These are phyloP conservation scores for Aspergillus fumigatiaffinis DNA, from an alignment of 2,329 filamentous ascomycete species.

Conservation along the genomic window DNA sequence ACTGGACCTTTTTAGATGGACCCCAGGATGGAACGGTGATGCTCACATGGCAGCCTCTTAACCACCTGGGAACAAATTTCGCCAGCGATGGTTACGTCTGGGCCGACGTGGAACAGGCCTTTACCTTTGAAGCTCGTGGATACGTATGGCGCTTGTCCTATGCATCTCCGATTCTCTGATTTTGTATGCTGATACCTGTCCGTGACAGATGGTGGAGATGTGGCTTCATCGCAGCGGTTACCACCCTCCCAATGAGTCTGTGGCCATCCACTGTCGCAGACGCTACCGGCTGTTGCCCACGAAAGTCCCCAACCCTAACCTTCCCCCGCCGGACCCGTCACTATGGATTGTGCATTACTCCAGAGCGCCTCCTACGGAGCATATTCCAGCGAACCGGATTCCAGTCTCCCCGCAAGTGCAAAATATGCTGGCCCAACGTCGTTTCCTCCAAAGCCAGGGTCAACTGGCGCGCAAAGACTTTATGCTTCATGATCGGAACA, in stretches of 20 bases:
- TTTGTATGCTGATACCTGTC: slow-evolving; percentile 3
- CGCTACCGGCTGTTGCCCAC: slow-evolving; percentile 79
- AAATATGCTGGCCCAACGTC: slow-evolving; percentile 45
- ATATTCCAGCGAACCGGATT: slow-evolving; percentile 63
- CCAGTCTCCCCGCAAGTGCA: slow-evolving; percentile 40
- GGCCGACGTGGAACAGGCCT: slow-evolving; percentile 75
- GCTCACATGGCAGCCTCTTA: slow-evolving; percentile 82
- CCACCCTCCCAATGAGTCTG: slow-evolving; percentile 65
- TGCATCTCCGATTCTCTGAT: not conserved
- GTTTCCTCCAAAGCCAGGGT: slow-evolving; percentile 65
- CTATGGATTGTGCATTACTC: slow-evolving; percentile 92
- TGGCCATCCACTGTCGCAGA: slow-evolving; percentile 72
- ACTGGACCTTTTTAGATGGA: slow-evolving; percentile 85
- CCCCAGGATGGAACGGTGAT: slow-evolving; percentile 78
- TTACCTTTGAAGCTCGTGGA: slow-evolving; percentile 67
- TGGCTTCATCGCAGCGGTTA: slow-evolving; percentile 79
- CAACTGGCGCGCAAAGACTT: slow-evolving; percentile 88
- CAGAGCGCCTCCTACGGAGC: slow-evolving; percentile 67
- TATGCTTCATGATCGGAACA: slow-evolving; percentile 82
- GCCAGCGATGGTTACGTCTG: slow-evolving; percentile 91
- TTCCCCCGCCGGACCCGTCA: slow-evolving; percentile 69
- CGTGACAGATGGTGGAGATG: slow-evolving; percentile 76
- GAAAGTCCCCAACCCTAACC: slow-evolving; percentile 65
- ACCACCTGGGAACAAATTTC: slow-evolving; percentile 67
- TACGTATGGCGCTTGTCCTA: slow-evolving; percentile 49